Conservation (phyloP, 495 filamentous ascomycete genomes). For the Mytilinidion resinicola region DNA sequence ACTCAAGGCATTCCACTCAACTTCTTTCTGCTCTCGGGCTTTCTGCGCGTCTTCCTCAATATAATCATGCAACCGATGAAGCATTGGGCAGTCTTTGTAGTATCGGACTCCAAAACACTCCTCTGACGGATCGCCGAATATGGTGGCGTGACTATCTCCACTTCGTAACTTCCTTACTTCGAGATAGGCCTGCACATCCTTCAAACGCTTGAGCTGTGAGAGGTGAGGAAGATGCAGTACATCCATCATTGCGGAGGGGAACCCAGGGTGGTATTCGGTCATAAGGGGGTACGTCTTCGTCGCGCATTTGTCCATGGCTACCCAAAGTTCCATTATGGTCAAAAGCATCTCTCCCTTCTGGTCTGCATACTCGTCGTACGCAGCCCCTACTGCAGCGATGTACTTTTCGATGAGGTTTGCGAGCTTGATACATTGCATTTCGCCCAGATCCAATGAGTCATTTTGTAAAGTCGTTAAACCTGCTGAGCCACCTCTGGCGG, state of each 20-base stretch:
- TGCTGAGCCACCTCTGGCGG: too few species aligned
- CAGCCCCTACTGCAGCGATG: constrained; percentile 29
- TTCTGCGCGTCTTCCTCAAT: constrained; percentile 31
- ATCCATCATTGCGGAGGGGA: constrained; percentile 43
- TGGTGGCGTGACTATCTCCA: constrained; percentile 25
- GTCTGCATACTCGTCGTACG: constrained; percentile 43
- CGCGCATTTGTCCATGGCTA: constrained; percentile 35
- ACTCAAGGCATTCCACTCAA: constrained; percentile 36
- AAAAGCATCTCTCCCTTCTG: constrained; percentile 42
- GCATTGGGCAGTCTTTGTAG: constrained; percentile 28
- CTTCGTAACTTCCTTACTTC: constrained; percentile 23
- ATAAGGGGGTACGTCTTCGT: constrained; percentile 35
- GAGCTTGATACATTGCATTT: constrained; percentile 33
- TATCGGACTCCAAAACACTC: constrained; percentile 44
- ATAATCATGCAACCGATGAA: constrained; percentile 27
- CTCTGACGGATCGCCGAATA: constrained; percentile 39
- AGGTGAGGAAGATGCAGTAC: constrained; percentile 40
- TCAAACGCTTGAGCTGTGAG: constrained; percentile 43
- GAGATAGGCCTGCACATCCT: constrained; percentile 44
- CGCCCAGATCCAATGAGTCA: too few species aligned
- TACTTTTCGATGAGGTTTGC: constrained; percentile 37
- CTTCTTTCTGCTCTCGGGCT: constrained; percentile 31
- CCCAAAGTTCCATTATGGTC: constrained; percentile 40
- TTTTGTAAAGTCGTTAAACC: too few species aligned
- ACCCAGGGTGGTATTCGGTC: constrained; percentile 34